Base-by-base conservation (phyloP, 2,329 filamentous ascomycete genomes). In the Apiospora malaysiana region DNA sequence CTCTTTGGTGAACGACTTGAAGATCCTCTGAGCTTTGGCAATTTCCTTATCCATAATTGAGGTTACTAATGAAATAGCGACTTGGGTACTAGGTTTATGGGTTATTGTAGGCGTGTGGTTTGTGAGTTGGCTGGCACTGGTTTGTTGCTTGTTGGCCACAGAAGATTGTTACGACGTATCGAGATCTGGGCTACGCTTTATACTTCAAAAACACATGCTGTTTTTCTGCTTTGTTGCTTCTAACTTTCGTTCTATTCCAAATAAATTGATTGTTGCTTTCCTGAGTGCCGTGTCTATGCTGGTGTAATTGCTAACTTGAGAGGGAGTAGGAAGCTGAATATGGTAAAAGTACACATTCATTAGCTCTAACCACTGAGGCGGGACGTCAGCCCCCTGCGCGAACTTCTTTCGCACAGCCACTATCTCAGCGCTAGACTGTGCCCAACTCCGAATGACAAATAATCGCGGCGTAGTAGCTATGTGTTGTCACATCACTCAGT, bases 1-100 rank as follows among this genome's bases (percentile, higher is more conserved):
- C 74, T 87, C 85, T 80, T 87, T 96, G 85, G 94, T 97, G 82
- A 98, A 98, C 73, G 91, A 93, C 78, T 89, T 89, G 40, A 97
- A 81, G 66, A 97, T 97, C 14, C 93, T 86, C 45, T 94, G 94
- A 0, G 94, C 94, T 84, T 97, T 97, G 82, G 97, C 94, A 76
- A 92, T 93, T 83, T 97, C 95, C 81, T 94, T 94, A 79, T 97
- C 94, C 74, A 97, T 85, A 0, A 91, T 91, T 70, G 92, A 0
- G 14, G 7, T 12, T 32, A 3, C 2, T 32, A 7, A 16, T 2
- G 16, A 2, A 8, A 1, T 2, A 21, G 6, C 1, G 25, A 21
- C 18, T 21, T 32, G 51, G 6, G n/a, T n/a, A n/a, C n/a, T n/a
- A n/a, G n/a, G n/a, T n/a, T n/a, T n/a, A n/a, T n/a, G n/a, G n/a